These are phyloP conservation scores for Laetiporus sulphureus DNA, from an alignment of 1,284 basidiomycete genomes.

Conservation along the genomic window DNA sequence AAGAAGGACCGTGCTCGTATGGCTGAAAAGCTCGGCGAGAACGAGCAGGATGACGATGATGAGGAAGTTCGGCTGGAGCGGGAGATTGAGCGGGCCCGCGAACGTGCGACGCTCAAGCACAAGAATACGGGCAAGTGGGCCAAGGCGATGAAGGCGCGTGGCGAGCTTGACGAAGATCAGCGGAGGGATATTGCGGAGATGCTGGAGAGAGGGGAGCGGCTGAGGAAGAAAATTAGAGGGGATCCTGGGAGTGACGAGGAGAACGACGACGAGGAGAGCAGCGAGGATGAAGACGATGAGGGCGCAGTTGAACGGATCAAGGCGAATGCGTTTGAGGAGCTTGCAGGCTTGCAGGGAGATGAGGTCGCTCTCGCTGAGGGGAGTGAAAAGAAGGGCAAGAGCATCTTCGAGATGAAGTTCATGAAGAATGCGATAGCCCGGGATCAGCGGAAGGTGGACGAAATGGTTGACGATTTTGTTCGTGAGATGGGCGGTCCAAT, in stretches of 20 bases:
- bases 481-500: constrained; percentile 49
- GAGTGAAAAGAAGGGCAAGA: constrained; percentile 45
- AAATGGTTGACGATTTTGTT: constrained; percentile 64
- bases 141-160: constrained; percentile 58
- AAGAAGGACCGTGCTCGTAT: constrained; percentile 70
- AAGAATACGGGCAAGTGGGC: constrained; percentile 83
- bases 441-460: constrained; percentile 49
- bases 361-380: constrained; percentile 20
- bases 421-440: constrained; percentile 86
- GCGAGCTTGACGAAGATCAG: constrained; percentile 58
- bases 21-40: constrained; percentile 45
- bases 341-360: constrained; percentile 38
- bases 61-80: constrained; percentile 58
- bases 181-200: constrained; percentile 74
- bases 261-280: constrained; percentile 39
- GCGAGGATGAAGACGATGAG: constrained; percentile 37
- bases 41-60: constrained; percentile 40
- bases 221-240: constrained; percentile 69
- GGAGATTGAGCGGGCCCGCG: constrained; percentile 76
- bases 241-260: constrained; percentile 39
- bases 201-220: constrained; percentile 66
- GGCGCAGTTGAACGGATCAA: constrained; percentile 47
- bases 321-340: constrained; percentile 68
- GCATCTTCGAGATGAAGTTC: constrained; percentile 90
- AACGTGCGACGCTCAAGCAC: constrained; percentile 82